A percentile compares a stretch with the other conserved stretches of the same genome.
phyloP scores from a whole-genome alignment of 2,329 filamentous ascomycete species.

The Ophiobolus disseminans region DNA sequence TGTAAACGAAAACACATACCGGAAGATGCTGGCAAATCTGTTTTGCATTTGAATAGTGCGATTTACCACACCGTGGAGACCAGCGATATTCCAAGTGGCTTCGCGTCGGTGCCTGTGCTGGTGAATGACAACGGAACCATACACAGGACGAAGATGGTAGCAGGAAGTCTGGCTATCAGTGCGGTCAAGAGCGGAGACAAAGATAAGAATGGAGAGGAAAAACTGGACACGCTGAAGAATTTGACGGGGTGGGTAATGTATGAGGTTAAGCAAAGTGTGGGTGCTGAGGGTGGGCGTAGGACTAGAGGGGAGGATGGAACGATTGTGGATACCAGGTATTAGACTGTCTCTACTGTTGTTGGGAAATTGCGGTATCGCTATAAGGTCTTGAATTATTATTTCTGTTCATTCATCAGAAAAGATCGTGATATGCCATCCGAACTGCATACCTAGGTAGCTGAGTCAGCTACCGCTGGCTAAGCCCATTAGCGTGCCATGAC shows the following conservation, averaged over 20 bases:
- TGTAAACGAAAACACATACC: background rate
- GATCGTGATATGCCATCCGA: too few species aligned
- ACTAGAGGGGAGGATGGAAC: background rate
- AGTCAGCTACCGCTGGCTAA: too few species aligned
- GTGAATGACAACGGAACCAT: conserved; percentile 14
- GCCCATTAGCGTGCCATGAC: too few species aligned
- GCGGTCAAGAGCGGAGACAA: conserved; percentile 4
- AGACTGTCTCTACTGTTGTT: too few species aligned
- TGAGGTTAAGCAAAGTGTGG: conserved; percentile 2
- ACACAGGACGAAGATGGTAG: conserved; percentile 18
- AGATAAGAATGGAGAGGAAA: background rate
- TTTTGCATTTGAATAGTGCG: conserved; percentile 6
- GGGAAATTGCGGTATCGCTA: too few species aligned
- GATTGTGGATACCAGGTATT: too few species aligned
- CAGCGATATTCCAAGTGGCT: conserved; percentile 7
- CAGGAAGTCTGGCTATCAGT: conserved; percentile 17
- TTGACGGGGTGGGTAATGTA: conserved; percentile 23
- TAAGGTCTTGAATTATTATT: too few species aligned
- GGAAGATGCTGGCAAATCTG: background rate
- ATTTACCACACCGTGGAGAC: conserved; percentile 10
- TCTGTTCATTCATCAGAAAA: too few species aligned
- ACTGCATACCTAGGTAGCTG: too few species aligned
- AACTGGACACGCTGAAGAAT: conserved; percentile 17
- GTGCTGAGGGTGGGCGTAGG: background rate
- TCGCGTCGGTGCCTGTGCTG: conserved; percentile 13